A percentile compares a stretch with the other conserved stretches of the same genome.
Evolutionary conservation across 257 asterid species (phyloP).

Genomic region (Solanum pennellii): DNA sequence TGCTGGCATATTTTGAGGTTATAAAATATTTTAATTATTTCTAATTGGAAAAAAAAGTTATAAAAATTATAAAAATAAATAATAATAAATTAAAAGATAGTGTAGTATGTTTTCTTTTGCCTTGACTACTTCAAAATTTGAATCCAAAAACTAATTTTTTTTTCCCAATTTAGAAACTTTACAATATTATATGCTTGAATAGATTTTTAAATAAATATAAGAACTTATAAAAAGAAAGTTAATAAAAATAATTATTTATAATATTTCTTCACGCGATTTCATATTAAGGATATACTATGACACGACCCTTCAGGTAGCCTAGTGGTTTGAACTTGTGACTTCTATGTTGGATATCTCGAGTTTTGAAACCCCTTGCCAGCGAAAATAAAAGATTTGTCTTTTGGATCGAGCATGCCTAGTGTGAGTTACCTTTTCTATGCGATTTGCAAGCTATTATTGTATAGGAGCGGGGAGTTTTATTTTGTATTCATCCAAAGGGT

Average conservation of each 20-base stretch:
- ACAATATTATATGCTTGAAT: not conserved
- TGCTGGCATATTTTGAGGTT: not conserved
- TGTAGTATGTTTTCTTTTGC: not conserved
- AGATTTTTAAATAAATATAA: not conserved
- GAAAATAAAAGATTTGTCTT: too few species aligned
- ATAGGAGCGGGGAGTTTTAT: too few species aligned
- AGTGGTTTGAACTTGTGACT: too few species aligned
- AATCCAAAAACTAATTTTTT: not conserved
- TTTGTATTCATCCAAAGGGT: fast-evolving
- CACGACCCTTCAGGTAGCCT: too few species aligned
- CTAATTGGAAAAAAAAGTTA: not conserved
- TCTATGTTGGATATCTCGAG: too few species aligned
- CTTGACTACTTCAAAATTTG: not conserved
- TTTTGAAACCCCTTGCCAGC: too few species aligned
- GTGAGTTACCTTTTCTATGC: too few species aligned
- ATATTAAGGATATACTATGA: not conserved
- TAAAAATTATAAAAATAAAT: not conserved
- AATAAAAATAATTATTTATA: not conserved
- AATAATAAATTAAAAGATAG: not conserved
- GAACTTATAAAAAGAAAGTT: not conserved
- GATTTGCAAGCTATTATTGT: too few species aligned
- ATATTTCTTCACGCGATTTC: not conserved
- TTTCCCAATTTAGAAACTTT: not conserved
- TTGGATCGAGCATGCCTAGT: too few species aligned
- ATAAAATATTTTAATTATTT: not conserved